phyloP scores from a whole-genome alignment of 1,139 yeast species.

The Suzukiozyma palmioleophila region DNA sequence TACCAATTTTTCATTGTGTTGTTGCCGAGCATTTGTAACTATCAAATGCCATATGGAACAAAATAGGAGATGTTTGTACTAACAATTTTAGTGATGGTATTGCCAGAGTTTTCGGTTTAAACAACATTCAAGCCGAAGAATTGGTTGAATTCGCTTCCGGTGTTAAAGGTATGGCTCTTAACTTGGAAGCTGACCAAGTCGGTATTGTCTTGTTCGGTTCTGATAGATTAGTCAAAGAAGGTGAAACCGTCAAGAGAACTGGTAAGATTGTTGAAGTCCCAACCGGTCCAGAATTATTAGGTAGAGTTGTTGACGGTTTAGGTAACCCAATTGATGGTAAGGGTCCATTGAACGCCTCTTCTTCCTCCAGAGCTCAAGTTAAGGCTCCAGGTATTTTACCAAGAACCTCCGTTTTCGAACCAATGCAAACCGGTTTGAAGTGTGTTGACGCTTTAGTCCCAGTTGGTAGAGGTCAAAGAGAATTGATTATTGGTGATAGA shows the following conservation, averaged over 20 bases:
- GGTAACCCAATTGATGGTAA: slow-evolving; percentile 99
- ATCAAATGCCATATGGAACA: too few relatives aligned
- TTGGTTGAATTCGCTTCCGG: slow-evolving; percentile 99
- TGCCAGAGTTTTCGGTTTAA: slow-evolving; percentile 99
- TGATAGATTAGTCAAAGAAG: slow-evolving; percentile 97
- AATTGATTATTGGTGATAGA: slow-evolving; percentile 99
- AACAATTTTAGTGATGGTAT: slow-evolving; percentile 88
- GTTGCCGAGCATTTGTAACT: too few relatives aligned
- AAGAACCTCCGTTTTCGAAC: slow-evolving; percentile 97
- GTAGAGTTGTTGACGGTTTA: slow-evolving; percentile 99
- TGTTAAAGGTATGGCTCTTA: slow-evolving; percentile 99
- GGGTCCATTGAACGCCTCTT: slow-evolving; percentile 91
- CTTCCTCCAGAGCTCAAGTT: slow-evolving; percentile 92
- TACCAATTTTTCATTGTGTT: too few relatives aligned
- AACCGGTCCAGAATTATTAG: slow-evolving; percentile 96
- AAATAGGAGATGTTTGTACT: slow-evolving; percentile 12
- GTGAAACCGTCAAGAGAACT: slow-evolving; percentile 99
- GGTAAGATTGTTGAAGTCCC: slow-evolving; percentile 99
- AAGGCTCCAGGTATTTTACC: slow-evolving; percentile 99
- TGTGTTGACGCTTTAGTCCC: slow-evolving; percentile 99
- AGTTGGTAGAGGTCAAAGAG: slow-evolving; percentile 99
- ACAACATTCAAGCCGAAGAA: slow-evolving; percentile 99
- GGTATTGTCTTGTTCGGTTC: slow-evolving; percentile 99
- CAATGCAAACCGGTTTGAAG: slow-evolving; percentile 99
- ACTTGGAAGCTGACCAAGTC: slow-evolving; percentile 99